Base-by-base conservation (phyloP, 108 stramenopile species). In the Pseudonitzschia delicatissima region DNA sequence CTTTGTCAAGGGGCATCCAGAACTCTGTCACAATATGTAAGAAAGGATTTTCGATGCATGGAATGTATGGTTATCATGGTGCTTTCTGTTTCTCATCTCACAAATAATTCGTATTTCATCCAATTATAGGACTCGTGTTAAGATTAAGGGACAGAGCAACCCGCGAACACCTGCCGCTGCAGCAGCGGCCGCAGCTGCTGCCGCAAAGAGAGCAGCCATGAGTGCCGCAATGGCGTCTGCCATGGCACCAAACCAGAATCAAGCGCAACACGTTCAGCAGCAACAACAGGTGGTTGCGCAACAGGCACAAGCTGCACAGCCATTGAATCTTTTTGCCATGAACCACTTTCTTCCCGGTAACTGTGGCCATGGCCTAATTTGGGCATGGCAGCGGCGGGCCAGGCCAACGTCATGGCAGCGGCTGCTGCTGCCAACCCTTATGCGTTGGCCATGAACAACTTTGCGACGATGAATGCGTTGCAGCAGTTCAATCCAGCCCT, bases 1-100 rank as follows among this genome's bases (percentile, higher is more conserved):
- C 27, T 79, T 79, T 66, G 66, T 74, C 34, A 66, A 65, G 27
- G 73, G 73, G 2, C 66, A 67, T 62, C 73, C 73, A 17, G 64
- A 66, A 4, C 31, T 74, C 20, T 61, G 53, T 27, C 53, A 55
- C 32, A 55, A 18, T 27, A 55, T 55, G 53, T 55, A 27, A 31
- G 53, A n/a, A n/a, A n/a, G n/a, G n/a, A n/a, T 55, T 0, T 15
- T 49, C n/a, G 21, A 49, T 21, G 15, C 40, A 15, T 42, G 40
- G 11, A 15, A 15, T 42, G 11, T 0, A 42, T 0, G 11, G 15
- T 0, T 40, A 40, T 0, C 15, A 42, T 1, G 0, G 15, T 42
- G 11, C 11, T 42, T 42, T 42, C 15, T 40, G 0, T 40, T 40
- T 40, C 40, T 40, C 0, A 15, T 42, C 40, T 42, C 15, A 13